phyloP scores from a whole-genome alignment of 305 asterid species.

The Fraxinus angustifolia region DNA sequence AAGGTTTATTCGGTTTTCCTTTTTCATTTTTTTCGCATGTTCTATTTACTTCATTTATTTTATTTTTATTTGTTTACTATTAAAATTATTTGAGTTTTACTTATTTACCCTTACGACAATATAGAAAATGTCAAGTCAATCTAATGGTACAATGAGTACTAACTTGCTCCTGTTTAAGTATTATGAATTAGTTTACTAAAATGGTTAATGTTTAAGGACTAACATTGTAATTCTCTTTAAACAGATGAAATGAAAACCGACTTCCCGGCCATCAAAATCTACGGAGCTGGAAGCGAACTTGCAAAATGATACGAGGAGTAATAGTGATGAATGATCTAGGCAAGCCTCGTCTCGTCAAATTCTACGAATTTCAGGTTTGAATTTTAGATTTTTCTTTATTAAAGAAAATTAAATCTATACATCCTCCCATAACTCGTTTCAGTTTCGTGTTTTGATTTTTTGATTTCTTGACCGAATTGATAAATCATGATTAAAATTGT shows the following conservation, averaged over 20 bases:
- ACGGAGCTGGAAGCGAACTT: constrained; percentile 16
- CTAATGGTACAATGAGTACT: neutral
- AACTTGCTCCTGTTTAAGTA: neutral
- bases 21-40: neutral
- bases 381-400: neutral
- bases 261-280: neutral
- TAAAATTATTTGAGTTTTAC: neutral
- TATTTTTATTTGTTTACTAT: too few relatives aligned
- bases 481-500: constrained; percentile 26
- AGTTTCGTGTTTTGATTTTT: neutral
- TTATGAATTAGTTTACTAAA: neutral
- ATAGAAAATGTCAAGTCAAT: neutral
- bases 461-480: constrained; percentile 1
- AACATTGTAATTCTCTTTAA: neutral
- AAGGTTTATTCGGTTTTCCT: neutral
- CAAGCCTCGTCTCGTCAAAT: constrained; percentile 87
- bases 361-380: constrained; percentile 68
- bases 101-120: neutral
- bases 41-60: neutral
- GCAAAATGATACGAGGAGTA: constrained; percentile 77
- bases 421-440: neutral
- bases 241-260: neutral
- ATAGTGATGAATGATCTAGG: constrained; percentile 86
- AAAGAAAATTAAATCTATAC: neutral
- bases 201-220: neutral